Evolutionary conservation across 805 yeast genomes (phyloP).

Genomic region (Lachancea quebecensis): DNA sequence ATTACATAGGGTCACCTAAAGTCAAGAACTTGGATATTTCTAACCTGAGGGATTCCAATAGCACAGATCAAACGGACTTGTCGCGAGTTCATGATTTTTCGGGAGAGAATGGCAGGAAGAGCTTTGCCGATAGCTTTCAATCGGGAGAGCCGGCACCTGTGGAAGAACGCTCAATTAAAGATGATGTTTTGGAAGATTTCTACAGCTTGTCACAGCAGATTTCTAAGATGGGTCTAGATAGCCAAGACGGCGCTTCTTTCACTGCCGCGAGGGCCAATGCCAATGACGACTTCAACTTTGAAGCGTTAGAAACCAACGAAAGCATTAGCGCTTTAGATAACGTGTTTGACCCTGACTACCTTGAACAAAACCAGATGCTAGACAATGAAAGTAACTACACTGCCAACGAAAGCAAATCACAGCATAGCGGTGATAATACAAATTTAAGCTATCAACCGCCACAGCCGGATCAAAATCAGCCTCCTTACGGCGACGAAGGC

Average conservation of each 20-base stretch:
- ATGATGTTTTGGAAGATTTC: conserved; percentile 17
- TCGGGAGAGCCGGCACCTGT: conserved; percentile 11
- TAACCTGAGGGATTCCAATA: conserved; percentile 19
- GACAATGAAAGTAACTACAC: conserved; percentile 29
- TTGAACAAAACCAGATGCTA: conserved; percentile 25
- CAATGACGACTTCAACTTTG: conserved; percentile 13
- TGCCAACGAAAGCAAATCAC: conserved; percentile 11
- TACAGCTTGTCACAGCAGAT: conserved; percentile 14
- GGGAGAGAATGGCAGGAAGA: conserved; percentile 1
- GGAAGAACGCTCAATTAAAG: conserved; percentile 18
- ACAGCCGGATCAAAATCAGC: neutral
- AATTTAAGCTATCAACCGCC: conserved; percentile 11
- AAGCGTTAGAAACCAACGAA: conserved; percentile 1
- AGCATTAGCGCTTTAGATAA: conserved; percentile 17
- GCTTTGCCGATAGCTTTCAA: conserved; percentile 2
- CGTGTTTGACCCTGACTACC: conserved; percentile 28
- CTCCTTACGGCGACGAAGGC: neutral
- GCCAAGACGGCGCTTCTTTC: neutral
- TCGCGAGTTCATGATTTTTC: conserved; percentile 2
- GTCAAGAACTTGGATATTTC: conserved; percentile 21
- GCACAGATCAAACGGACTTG: conserved; percentile 11
- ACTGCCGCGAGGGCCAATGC: neutral
- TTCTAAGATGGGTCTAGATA: conserved; percentile 6
- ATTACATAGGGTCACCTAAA: conserved; percentile 20
- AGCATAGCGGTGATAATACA: conserved; percentile 4